Evolutionary conservation across 2,329 filamentous ascomycete species (phyloP).

Genomic region (Akanthomyces lecanii): DNA sequence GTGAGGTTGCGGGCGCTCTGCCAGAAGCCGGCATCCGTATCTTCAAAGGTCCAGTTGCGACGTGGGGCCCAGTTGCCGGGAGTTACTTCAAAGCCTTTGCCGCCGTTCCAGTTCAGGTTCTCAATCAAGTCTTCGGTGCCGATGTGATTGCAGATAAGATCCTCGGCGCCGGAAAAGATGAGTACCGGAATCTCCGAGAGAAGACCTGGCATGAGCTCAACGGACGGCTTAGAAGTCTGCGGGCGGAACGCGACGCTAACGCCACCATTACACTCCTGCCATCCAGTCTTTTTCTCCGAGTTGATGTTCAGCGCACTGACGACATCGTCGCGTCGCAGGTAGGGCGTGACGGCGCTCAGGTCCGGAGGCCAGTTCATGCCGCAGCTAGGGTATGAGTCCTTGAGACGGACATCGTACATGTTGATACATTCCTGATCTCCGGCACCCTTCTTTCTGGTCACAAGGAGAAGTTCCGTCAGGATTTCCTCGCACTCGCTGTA

Average conservation of each 20-base stretch:
- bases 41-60: constrained; percentile 90
- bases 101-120: constrained; percentile 88
- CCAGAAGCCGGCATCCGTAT: constrained; percentile 81
- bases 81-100: constrained; percentile 82
- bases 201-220: constrained; percentile 71
- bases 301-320: constrained; percentile 77
- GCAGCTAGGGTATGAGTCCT: constrained; percentile 75
- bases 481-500: constrained; percentile 70
- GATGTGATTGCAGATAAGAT: constrained; percentile 95
- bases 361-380: constrained; percentile 99
- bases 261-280: constrained; percentile 82
- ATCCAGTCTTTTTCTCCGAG: constrained; percentile 75
- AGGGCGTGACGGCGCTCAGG: constrained; percentile 70
- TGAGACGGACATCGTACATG: constrained; percentile 94
- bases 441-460: constrained; percentile 52
- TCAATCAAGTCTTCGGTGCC: constrained; percentile 89
- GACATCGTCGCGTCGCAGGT: constrained; percentile 80
- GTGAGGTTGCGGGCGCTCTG: constrained; percentile 93
- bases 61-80: constrained; percentile 90
- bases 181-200: constrained; percentile 73
- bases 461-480: constrained; percentile 64
- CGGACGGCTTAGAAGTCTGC: constrained; percentile 65
- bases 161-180: constrained; percentile 89
- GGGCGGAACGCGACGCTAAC: constrained; percentile 71
- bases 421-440: constrained; percentile 68